Percentiles rank a stretch among this genome's conserved stretches.
These are phyloP conservation scores for Pythium biforme DNA, from an alignment of 352 stramenopile genomes.

Conservation along the genomic window DNA sequence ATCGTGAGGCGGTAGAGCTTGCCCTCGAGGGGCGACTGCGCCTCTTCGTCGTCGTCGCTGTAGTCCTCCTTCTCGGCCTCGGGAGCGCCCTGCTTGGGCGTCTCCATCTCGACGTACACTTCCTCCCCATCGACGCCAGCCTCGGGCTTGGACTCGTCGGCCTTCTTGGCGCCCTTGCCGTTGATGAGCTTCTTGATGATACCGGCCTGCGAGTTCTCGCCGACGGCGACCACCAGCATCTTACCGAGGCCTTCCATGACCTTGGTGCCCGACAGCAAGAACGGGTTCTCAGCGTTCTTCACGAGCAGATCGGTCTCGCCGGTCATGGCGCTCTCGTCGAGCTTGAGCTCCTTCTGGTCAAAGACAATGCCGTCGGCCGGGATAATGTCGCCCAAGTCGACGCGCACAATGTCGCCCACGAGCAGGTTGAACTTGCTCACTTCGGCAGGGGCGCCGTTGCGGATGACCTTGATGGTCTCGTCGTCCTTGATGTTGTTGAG, in stretches of 20 bases:
- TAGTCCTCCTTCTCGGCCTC: slow-evolving; percentile 86
- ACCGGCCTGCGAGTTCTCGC: slow-evolving; percentile 91
- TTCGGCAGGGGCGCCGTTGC: slow-evolving; percentile 58
- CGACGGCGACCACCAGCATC: slow-evolving; percentile 94
- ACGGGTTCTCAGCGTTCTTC: slow-evolving; percentile 87
- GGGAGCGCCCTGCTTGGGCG: slow-evolving; percentile 69
- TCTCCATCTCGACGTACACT: slow-evolving; percentile 35
- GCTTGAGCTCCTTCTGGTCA: slow-evolving; percentile 85
- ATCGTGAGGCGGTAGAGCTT: slow-evolving; percentile 86
- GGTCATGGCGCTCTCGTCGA: slow-evolving; percentile 92
- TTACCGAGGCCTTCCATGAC: slow-evolving; percentile 90
- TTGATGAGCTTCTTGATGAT: slow-evolving; percentile 91
- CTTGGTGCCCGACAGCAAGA: slow-evolving; percentile 93
- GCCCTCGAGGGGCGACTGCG: slow-evolving; percentile 74
- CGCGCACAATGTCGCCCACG: slow-evolving; percentile 88
- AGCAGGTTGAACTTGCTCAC: slow-evolving; percentile 81
- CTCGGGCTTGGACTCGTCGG: slow-evolving; percentile 52
- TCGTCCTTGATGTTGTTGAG: slow-evolving; percentile 85
- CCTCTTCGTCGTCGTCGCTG: slow-evolving; percentile 41
- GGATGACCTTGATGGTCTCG: slow-evolving; percentile 84
- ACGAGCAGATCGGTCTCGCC: slow-evolving; percentile 89
- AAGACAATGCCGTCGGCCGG: slow-evolving; percentile 90
- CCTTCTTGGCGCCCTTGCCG: slow-evolving; percentile 54
- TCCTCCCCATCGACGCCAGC: slow-evolving; percentile 37
- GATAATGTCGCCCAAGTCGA: slow-evolving; percentile 86